A percentile compares a stretch with the other conserved stretches of the same genome.
These are phyloP conservation scores for Golubevia sp. DNA, from an alignment of 1,284 basidiomycete genomes.

Conservation along the genomic window DNA sequence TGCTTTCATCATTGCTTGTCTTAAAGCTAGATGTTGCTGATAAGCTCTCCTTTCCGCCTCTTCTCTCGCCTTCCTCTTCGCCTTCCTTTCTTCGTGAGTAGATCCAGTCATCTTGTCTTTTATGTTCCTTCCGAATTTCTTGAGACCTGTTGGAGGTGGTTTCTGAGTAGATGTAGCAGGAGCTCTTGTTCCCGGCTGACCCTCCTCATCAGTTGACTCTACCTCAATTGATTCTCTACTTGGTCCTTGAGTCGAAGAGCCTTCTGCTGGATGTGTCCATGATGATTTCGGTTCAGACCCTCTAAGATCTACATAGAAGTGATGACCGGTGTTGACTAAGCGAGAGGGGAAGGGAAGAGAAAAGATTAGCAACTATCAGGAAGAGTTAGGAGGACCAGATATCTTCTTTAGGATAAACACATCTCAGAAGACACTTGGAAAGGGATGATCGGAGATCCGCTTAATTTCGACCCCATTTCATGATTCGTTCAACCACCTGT, in stretches of 20 bases:
- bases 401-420: background rate
- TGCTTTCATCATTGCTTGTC: slow-evolving; percentile 19
- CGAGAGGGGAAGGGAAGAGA: background rate
- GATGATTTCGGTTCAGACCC: slow-evolving; percentile 1
- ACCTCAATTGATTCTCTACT: background rate
- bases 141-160: slow-evolving; percentile 21
- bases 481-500: background rate
- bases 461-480: too few species aligned
- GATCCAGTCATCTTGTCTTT: slow-evolving; percentile 57
- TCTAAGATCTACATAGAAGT: background rate
- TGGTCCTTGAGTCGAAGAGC: background rate
- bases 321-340: background rate
- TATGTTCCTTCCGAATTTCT: slow-evolving; percentile 43
- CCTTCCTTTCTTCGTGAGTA: slow-evolving; percentile 48
- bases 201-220: background rate
- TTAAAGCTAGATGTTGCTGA: slow-evolving; percentile 24
- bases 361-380: background rate
- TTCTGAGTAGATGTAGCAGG: background rate
- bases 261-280: slow-evolving; percentile 2
- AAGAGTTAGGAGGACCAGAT: background rate
- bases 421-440: too few species aligned
- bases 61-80: slow-evolving; percentile 23
- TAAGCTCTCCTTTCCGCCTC: slow-evolving; percentile 35
- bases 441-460: too few species aligned
- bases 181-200: background rate